Evolutionary conservation across 2,329 filamentous ascomycete species (phyloP).

Genomic region (Xylariaceae sp.): DNA sequence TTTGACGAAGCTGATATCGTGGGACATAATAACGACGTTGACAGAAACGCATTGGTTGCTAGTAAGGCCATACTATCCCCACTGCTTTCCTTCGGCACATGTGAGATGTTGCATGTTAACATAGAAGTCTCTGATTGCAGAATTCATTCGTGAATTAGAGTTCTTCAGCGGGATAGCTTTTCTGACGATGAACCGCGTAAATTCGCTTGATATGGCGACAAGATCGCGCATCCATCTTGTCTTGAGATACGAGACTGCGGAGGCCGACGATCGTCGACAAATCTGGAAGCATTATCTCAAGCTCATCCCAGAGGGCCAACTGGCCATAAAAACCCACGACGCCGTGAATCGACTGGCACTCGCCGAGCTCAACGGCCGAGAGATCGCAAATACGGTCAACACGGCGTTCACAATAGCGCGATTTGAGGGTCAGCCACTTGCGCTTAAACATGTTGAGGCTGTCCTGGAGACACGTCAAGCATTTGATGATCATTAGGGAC

Average conservation of each 20-base stretch:
- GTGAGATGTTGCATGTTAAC: neutral
- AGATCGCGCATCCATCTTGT: constrained; percentile 38
- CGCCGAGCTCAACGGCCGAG: constrained; percentile 24
- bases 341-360: constrained; percentile 13
- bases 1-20: constrained; percentile 33
- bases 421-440: constrained; percentile 21
- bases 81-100: neutral
- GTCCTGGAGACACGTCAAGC: constrained; percentile 24
- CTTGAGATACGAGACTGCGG: constrained; percentile 30
- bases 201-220: constrained; percentile 39
- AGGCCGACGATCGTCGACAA: constrained; percentile 20
- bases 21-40: constrained; percentile 18
- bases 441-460: constrained; percentile 25
- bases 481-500: constrained; percentile 20
- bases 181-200: constrained; percentile 39
- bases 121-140: constrained; percentile 13
- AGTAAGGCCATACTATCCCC: constrained; percentile 13
- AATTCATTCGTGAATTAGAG: constrained; percentile 38
- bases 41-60: constrained; percentile 25
- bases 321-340: constrained; percentile 14
- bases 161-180: constrained; percentile 40
- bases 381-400: constrained; percentile 27
- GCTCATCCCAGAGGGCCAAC: constrained; percentile 11
- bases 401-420: constrained; percentile 27
- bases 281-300: constrained; percentile 25